Percentiles rank a stretch among this genome's conserved stretches.
Conservation (phyloP, 2,329 filamentous ascomycete genomes). For the Penicillium janthinellum region DNA sequence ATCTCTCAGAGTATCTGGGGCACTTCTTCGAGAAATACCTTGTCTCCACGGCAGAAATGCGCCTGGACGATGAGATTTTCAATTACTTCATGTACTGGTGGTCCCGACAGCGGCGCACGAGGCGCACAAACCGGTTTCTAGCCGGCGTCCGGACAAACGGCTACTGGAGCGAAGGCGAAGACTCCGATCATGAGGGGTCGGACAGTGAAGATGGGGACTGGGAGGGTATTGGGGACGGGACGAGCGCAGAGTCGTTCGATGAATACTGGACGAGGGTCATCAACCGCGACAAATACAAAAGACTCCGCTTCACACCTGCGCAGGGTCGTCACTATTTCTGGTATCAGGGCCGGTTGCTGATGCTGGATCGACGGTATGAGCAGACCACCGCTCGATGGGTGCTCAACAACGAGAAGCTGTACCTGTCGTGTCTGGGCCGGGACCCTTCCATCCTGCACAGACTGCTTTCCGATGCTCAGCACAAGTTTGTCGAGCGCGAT, state of each 20-base stretch:
- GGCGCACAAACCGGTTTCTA: slow-evolving; percentile 62
- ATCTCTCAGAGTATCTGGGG: slow-evolving; percentile 54
- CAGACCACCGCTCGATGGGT: slow-evolving; percentile 19
- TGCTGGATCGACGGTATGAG: slow-evolving; percentile 32
- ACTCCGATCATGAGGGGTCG: slow-evolving; percentile 26
- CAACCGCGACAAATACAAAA: slow-evolving; percentile 39
- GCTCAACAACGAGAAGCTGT: slow-evolving; percentile 34
- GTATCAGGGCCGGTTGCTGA: slow-evolving; percentile 61
- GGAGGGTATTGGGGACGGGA: slow-evolving; percentile 33
- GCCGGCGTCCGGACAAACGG: slow-evolving; percentile 62
- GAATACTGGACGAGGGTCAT: slow-evolving; percentile 47
- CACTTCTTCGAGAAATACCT: slow-evolving; percentile 56
- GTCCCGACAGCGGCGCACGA: slow-evolving; percentile 62
- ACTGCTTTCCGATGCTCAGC: slow-evolving; percentile 40
- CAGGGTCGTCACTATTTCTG: slow-evolving; percentile 70
- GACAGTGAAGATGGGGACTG: slow-evolving; percentile 25
- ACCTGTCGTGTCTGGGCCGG: slow-evolving; percentile 40
- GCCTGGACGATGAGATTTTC: slow-evolving; percentile 71
- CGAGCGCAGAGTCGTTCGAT: slow-evolving; percentile 44
- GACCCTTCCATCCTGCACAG: slow-evolving; percentile 37
- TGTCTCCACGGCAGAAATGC: slow-evolving; percentile 67
- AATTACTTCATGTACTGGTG: slow-evolving; percentile 73
- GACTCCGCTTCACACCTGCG: slow-evolving; percentile 62
- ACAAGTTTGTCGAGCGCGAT: slow-evolving; percentile 39
- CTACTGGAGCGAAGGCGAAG: slow-evolving; percentile 26